A percentile compares a stretch with the other conserved stretches of the same genome.
Conservation (phyloP, 164 flowering plant species). For the Magnolia officinalis region DNA sequence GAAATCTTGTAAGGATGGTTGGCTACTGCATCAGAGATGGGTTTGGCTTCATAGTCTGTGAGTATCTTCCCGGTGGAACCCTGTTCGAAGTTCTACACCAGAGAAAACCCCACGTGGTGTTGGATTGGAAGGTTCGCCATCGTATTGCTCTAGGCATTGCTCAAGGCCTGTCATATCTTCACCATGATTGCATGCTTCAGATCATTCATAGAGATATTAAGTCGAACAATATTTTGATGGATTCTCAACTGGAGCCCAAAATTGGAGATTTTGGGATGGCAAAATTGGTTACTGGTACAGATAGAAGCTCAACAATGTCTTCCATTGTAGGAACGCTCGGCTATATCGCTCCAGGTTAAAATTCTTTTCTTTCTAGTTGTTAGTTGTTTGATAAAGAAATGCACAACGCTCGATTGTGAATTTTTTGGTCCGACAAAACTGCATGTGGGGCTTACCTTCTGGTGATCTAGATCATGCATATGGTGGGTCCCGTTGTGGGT, state of each 20-base stretch:
- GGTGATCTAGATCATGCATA: background rate
- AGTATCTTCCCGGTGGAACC: slow-evolving; percentile 27
- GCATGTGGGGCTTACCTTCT: background rate
- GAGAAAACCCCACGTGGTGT: slow-evolving; percentile 5
- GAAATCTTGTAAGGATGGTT: slow-evolving; percentile 25
- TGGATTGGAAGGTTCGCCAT: slow-evolving; percentile 24
- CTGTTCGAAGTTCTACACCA: slow-evolving; percentile 24
- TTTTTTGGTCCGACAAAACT: background rate
- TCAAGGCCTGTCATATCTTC: slow-evolving; percentile 38
- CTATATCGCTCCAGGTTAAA: slow-evolving; percentile 31
- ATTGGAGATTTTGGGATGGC: slow-evolving; percentile 35
- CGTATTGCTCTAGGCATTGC: slow-evolving; percentile 31
- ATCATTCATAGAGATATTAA: slow-evolving; percentile 33
- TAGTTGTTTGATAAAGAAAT: background rate
- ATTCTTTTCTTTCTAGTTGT: background rate
- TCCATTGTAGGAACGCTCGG: slow-evolving; percentile 29
- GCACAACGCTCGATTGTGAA: background rate
- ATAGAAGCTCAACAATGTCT: slow-evolving; percentile 23
- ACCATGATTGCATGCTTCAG: slow-evolving; percentile 33
- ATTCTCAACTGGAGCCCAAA: slow-evolving; percentile 35
- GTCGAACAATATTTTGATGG: slow-evolving; percentile 30
- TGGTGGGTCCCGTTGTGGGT: background rate
- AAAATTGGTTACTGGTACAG: slow-evolving; percentile 17
- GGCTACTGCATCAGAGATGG: slow-evolving; percentile 29
- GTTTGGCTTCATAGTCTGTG: slow-evolving; percentile 26